phyloP scores from a whole-genome alignment of 805 yeast species.

The Lipomyces kockii region DNA sequence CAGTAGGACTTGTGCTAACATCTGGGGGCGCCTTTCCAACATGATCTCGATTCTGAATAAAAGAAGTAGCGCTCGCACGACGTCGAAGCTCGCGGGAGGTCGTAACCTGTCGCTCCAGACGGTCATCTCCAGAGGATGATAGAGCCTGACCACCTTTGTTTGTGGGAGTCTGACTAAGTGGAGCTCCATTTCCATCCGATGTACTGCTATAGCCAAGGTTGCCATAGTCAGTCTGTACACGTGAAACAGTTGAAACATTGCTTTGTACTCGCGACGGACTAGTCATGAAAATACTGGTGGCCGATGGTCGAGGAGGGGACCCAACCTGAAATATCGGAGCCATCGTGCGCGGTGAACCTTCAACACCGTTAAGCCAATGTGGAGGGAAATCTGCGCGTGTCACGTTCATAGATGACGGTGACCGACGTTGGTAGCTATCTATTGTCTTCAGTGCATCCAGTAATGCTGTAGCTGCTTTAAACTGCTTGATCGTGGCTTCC shows the following conservation, averaged over 20 bases:
- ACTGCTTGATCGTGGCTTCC: conserved; percentile 18
- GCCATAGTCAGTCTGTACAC: conserved; percentile 12
- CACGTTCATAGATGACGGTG: conserved; percentile 12
- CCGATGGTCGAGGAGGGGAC: conserved; percentile 23
- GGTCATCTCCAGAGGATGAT: neutral
- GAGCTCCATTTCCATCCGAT: neutral
- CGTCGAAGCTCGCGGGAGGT: conserved; percentile 29
- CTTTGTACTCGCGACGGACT: conserved; percentile 23
- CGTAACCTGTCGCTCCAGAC: conserved; percentile 21
- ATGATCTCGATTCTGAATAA: conserved; percentile 15
- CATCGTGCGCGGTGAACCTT: conserved; percentile 35
- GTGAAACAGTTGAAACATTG: conserved; percentile 11
- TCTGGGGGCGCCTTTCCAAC: conserved; percentile 34
- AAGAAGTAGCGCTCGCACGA: conserved; percentile 25
- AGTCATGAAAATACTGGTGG: conserved; percentile 24
- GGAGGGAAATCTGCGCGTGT: conserved; percentile 28
- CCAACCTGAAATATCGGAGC: conserved; percentile 29
- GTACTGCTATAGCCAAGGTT: conserved; percentile 8
- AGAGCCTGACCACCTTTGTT: neutral
- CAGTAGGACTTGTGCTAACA: conserved; percentile 31
- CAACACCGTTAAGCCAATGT: conserved; percentile 34
- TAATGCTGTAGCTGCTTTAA: conserved; percentile 24
- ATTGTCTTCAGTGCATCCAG: conserved; percentile 32
- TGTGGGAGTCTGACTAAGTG: neutral
- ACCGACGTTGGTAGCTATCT: conserved; percentile 21